A percentile compares a stretch with the other conserved stretches of the same genome.
These are phyloP conservation scores for Ceratobasidium sp. DNA, from an alignment of 1,284 basidiomycete genomes.

Conservation along the genomic window DNA sequence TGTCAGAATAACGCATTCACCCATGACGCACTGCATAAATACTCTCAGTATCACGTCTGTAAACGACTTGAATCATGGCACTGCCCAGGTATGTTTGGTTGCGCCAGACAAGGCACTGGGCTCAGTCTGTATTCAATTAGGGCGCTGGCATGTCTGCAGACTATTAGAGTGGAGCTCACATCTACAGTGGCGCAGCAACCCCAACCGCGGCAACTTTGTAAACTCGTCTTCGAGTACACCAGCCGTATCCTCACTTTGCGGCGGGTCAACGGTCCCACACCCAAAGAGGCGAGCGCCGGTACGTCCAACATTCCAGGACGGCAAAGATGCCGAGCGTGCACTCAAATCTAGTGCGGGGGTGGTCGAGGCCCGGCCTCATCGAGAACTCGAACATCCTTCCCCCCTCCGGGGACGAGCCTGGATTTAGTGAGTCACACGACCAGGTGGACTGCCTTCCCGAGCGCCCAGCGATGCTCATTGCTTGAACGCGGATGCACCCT, in stretches of 20 bases:
- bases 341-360: slow-evolving; percentile 44
- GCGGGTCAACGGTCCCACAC: slow-evolving; percentile 44
- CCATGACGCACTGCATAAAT: background rate
- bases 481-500: slow-evolving; percentile 17
- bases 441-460: background rate
- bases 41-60: slow-evolving; percentile 6
- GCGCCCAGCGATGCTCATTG: slow-evolving; percentile 10
- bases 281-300: slow-evolving; percentile 43
- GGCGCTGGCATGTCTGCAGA: slow-evolving; percentile 8
- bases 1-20: background rate
- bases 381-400: slow-evolving; percentile 45
- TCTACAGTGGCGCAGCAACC: slow-evolving; percentile 46
- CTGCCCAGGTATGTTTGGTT: slow-evolving; percentile 3
- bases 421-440: slow-evolving; percentile 20
- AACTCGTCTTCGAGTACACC: background rate
- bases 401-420: slow-evolving; percentile 28
- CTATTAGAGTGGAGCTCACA: background rate
- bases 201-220: slow-evolving; percentile 46
- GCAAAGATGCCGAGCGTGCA: slow-evolving; percentile 43
- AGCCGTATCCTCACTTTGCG: background rate
- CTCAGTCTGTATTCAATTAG: background rate
- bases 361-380: slow-evolving; percentile 46
- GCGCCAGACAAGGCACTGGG: background rate
- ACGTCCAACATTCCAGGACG: slow-evolving; percentile 46
- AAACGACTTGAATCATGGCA: background rate